These are phyloP conservation scores for Coriolopsis trogii DNA, from an alignment of 1,284 basidiomycete species.

Conservation along the genomic window DNA sequence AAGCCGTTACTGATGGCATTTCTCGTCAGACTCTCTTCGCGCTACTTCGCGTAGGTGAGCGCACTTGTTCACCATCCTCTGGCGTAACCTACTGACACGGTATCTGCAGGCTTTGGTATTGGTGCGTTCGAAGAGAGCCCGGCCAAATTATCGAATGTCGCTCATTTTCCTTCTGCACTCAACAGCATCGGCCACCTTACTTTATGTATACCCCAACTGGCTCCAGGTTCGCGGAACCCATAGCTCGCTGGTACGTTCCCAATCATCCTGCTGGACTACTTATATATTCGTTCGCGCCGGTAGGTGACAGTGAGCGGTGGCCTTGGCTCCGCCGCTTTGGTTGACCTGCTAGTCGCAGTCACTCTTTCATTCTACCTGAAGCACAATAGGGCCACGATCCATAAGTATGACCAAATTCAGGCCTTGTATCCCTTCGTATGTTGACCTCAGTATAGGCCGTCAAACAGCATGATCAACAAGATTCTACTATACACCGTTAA, in stretches of 20 bases:
- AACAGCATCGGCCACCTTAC: conserved; percentile 15
- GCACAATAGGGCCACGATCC: conserved; percentile 3
- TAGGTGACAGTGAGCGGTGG: conserved; percentile 22
- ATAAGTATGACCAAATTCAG: too few species aligned
- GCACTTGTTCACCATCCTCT: too few species aligned
- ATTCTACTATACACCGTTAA: conserved; percentile 23
- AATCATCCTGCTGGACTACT: not conserved
- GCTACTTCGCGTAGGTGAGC: conserved; percentile 18
- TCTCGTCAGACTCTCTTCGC: conserved; percentile 16
- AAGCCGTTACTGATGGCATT: too few species aligned
- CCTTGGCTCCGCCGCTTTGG: conserved; percentile 22
- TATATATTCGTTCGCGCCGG: not conserved
- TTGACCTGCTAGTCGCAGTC: conserved; percentile 21
- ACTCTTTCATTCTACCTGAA: conserved; percentile 21
- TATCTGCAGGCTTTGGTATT: conserved; percentile 16
- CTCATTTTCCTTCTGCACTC: too few species aligned
- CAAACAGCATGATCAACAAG: conserved; percentile 17
- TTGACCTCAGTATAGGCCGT: conserved; percentile 4
- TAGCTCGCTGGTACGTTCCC: conserved; percentile 12
- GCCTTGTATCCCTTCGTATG: not conserved
- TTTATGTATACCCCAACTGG: conserved; percentile 19
- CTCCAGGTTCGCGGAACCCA: conserved; percentile 8
- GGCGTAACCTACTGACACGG: too few species aligned
- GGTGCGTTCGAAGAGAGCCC: conserved; percentile 5
- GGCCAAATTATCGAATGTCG: too few species aligned